Base-by-base conservation (phyloP, 192 early-diverging fungal species). In the Paraglomus occultum region DNA sequence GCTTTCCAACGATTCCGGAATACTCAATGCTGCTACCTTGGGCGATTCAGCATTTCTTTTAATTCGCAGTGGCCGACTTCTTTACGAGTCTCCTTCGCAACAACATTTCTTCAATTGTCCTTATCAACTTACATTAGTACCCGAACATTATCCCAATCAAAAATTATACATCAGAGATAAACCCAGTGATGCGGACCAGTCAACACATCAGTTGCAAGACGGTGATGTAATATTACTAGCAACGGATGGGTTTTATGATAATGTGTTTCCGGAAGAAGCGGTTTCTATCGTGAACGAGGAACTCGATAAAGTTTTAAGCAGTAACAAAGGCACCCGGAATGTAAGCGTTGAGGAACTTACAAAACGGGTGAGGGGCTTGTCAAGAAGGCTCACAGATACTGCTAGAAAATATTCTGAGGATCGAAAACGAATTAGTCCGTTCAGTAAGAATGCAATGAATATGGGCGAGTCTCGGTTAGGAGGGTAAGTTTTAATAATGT, bases 101-200 rank as follows among this genome's bases (percentile, higher is more conserved):
- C 85, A 86, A 46, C 85, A 86, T 73, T 86, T 84, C 61, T 86
- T 84, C 67, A 86, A 86, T 53, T 86, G 85, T 63, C 85, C 85
- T 59, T 86, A 84, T 67, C 85, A 86, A 69, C 68, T 86, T 20
- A 82, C 83, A 1, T 77, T 86, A 6, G 65, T 86, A 14, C 85
- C 85, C 14, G 81, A 82, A 43, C 74, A 74, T 40, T 84, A 84
- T 52, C 83, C 83, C 40, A 77, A 82, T 38, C 79, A 80, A 54
- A 74, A 75, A 12, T 66, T 71, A 6, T 71, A 77, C 68, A 78
- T 86, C 9, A 84, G 74, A 60, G 85, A 86, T 51, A 74, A 77
- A 57, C 85, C 85, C 12, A 84, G 84, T 39, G 85, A 86, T 58
- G 85, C 77, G 0, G 76, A 82, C 12, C 79, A 80, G 50, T 77